These are phyloP conservation scores for Camellia japonica DNA, from an alignment of 148 eudicot species.

Conservation along the genomic window DNA sequence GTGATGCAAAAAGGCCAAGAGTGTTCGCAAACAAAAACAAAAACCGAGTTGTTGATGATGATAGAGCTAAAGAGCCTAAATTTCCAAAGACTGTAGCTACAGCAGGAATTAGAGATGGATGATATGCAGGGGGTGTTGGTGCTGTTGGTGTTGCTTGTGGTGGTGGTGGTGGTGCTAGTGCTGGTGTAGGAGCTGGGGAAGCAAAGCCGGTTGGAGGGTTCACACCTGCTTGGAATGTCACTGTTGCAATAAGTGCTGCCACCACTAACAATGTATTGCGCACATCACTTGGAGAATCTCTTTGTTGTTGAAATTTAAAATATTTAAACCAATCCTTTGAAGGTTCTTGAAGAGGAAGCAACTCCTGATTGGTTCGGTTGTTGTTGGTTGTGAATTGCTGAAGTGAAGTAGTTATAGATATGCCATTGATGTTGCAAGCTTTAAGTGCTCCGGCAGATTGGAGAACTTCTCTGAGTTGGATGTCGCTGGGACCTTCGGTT, in stretches of 20 bases:
- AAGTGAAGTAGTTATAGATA: too few species aligned
- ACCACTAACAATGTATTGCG: background rate
- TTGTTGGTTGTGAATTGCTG: too few species aligned
- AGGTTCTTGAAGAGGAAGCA: background rate
- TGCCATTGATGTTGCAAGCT: too few species aligned
- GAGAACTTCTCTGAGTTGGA: background rate
- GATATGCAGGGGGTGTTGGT: too few species aligned
- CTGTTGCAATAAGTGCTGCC: background rate
- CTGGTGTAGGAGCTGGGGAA: too few species aligned
- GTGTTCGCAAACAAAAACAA: background rate
- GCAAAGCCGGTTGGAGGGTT: background rate
- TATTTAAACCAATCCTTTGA: background rate
- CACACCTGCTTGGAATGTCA: slow-evolving; percentile 5
- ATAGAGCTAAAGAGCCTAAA: background rate
- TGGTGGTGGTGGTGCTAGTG: too few species aligned
- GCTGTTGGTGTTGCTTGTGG: too few species aligned
- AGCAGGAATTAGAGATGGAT: background rate
- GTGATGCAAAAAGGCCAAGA: background rate
- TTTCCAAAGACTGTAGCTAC: background rate
- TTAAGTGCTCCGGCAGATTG: background rate
- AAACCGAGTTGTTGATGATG: background rate
- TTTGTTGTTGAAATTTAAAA: background rate
- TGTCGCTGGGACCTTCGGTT: background rate
- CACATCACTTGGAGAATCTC: background rate
- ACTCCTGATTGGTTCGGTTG: too few species aligned